These are phyloP conservation scores for Ananas comosus DNA, from an alignment of 176 grass and related monocot genomes.

Conservation along the genomic window DNA sequence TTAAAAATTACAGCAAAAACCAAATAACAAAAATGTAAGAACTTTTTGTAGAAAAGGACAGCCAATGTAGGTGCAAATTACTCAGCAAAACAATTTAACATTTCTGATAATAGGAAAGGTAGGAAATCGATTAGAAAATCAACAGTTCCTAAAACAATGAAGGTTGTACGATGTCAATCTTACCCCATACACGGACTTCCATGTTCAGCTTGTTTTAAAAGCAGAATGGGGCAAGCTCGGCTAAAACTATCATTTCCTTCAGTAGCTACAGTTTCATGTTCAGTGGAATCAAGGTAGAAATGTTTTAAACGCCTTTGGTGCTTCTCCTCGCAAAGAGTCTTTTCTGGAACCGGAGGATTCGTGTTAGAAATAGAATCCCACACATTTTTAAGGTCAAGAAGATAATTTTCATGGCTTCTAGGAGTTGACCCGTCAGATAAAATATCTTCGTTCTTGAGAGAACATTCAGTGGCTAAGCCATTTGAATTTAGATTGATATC, in stretches of 20 bases:
- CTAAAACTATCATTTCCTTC: constrained; percentile 41
- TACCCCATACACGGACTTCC: constrained; percentile 22
- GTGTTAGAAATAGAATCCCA: constrained; percentile 52
- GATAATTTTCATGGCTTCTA: constrained; percentile 32
- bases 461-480: constrained; percentile 5
- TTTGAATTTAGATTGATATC: constrained; percentile 23
- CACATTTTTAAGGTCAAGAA: constrained; percentile 43
- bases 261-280: constrained; percentile 22
- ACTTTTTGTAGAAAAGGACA: neutral
- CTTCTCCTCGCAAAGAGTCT: constrained; percentile 56
- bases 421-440: constrained; percentile 30
- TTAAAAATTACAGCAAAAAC: neutral
- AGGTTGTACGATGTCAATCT: neutral
- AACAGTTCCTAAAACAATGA: neutral
- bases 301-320: constrained; percentile 41
- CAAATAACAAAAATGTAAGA: neutral
- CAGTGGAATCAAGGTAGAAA: constrained; percentile 51
- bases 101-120: neutral
- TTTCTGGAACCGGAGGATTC: constrained; percentile 48
- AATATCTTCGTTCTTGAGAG: constrained; percentile 14
- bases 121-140: neutral
- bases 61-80: too few species aligned
- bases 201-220: constrained; percentile 59
- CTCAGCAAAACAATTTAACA: neutral
- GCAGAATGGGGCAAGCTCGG: constrained; percentile 48